A percentile compares a stretch with the other conserved stretches of the same genome.
Conservation (phyloP, 2,329 filamentous ascomycete genomes). For the Xylaria sp. region DNA sequence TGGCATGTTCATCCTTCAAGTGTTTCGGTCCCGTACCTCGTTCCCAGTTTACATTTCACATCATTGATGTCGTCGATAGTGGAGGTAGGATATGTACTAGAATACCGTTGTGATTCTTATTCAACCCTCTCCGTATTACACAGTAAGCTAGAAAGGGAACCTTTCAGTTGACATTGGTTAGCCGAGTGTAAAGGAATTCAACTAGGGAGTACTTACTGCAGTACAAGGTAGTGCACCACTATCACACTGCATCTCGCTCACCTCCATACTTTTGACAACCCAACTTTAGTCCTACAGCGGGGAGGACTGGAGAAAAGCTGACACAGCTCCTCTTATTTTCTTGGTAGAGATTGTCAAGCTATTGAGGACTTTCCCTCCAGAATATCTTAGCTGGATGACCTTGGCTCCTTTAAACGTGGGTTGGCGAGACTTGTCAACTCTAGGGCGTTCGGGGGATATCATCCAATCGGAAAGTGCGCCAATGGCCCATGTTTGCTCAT, state of each 20-base stretch:
- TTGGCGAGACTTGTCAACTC: neutral
- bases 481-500: neutral
- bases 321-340: neutral
- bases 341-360: neutral
- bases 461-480: neutral
- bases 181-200: neutral
- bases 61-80: neutral
- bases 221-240: neutral
- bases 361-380: neutral
- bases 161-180: neutral
- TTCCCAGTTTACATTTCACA: neutral
- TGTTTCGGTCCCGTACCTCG: neutral
- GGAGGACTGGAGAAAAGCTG: neutral
- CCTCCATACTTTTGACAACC: neutral
- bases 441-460: neutral
- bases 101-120: neutral
- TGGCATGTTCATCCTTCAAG: neutral
- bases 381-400: neutral
- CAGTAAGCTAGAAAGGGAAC: neutral
- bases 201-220: neutral
- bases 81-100: no score
- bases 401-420: neutral
- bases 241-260: neutral
- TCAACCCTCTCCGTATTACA: neutral
- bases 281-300: neutral